Percentiles rank a stretch among this genome's conserved stretches.
These are phyloP conservation scores for Solanum arcanum DNA, from an alignment of 257 asterid species.

Conservation along the genomic window DNA sequence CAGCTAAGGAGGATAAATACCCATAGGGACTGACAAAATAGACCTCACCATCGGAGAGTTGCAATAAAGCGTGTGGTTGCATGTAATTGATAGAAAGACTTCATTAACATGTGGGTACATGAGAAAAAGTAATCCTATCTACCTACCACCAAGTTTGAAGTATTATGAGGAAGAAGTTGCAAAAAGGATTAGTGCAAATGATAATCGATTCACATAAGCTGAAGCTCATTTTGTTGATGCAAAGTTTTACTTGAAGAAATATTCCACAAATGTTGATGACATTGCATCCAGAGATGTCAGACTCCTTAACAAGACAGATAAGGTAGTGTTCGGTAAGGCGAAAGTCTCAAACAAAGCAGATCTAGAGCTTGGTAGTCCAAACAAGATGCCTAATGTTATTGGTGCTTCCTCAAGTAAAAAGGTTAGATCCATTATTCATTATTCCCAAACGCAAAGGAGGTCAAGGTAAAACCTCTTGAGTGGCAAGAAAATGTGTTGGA, in stretches of 20 bases:
- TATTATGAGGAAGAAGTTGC: no score
- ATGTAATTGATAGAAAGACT: neutral
- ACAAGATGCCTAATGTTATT: neutral
- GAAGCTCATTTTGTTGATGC: neutral
- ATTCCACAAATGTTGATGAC: no score
- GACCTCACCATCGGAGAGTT: neutral
- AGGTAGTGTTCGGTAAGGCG: no score
- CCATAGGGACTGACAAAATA: neutral
- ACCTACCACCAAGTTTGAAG: no score
- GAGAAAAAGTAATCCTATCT: no score
- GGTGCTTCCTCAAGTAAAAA: neutral
- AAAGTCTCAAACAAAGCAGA: neutral
- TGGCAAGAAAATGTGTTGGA: neutral
- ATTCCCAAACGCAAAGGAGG: neutral
- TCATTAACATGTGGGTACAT: no score
- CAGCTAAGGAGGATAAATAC: neutral
- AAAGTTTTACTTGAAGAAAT: neutral
- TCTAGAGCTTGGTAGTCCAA: neutral
- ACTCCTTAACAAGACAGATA: no score
- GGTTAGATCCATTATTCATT: neutral
- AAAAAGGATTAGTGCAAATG: neutral
- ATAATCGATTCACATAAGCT: neutral
- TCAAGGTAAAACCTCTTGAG: neutral
- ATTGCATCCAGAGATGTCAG: no score
- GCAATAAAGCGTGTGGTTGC: neutral